Conservation (phyloP, 768 basidiomycete genomes). For the Xerocomellus dryophilus region DNA sequence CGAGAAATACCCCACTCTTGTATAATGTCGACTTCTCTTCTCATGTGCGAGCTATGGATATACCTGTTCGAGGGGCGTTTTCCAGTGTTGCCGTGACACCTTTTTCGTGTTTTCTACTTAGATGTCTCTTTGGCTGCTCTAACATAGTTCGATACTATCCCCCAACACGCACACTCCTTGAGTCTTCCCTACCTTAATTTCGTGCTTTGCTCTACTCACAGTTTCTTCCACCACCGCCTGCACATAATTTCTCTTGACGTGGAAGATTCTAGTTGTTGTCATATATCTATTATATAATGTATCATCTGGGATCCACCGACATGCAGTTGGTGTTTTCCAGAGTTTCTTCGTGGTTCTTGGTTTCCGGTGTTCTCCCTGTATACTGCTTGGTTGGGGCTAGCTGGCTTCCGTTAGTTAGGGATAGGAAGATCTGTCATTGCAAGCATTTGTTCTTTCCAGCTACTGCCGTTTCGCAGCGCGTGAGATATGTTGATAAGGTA, state of each 20-base stretch:
- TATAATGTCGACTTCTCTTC: slow-evolving; percentile 2
- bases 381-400: background rate
- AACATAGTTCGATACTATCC: slow-evolving; percentile 5
- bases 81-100: background rate
- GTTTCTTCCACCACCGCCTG: background rate
- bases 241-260: background rate
- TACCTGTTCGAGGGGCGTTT: slow-evolving; percentile 4
- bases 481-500: too few species aligned
- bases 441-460: too few species aligned
- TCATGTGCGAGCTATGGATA: slow-evolving; percentile 1
- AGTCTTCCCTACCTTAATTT: background rate
- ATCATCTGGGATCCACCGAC: background rate
- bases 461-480: too few species aligned
- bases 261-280: background rate
- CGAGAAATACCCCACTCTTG: slow-evolving; percentile 11
- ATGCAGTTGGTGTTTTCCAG: background rate
- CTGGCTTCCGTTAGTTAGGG: too few species aligned
- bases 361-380: background rate
- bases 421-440: too few species aligned
- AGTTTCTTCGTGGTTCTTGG: background rate
- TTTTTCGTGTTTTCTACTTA: background rate
- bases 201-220: background rate
- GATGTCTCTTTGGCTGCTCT: slow-evolving; percentile 3
- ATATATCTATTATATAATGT: background rate
- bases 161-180: background rate